These are phyloP conservation scores for Talaromyces sp. DNA, from an alignment of 2,329 filamentous ascomycete genomes.

Conservation along the genomic window DNA sequence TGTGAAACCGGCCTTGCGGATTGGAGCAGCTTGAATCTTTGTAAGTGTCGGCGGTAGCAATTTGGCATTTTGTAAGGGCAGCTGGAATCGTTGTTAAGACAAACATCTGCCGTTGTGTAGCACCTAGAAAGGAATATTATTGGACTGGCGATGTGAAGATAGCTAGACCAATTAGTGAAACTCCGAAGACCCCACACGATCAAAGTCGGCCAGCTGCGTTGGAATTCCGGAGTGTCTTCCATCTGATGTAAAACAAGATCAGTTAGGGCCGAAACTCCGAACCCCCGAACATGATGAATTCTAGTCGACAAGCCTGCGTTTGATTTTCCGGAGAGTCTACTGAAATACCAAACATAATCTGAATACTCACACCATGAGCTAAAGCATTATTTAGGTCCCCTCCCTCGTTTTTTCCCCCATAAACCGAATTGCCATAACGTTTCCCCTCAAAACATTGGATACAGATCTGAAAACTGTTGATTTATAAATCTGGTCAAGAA, in stretches of 20 bases:
- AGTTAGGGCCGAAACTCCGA: neutral
- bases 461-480: no score
- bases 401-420: no score
- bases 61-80: neutral
- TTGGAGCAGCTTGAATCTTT: neutral
- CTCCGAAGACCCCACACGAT: neutral
- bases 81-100: neutral
- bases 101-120: neutral
- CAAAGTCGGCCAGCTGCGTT: neutral
- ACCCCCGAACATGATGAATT: neutral
- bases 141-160: neutral
- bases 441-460: no score
- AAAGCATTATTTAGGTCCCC: no score
- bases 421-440: no score
- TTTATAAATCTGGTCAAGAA: no score
- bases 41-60: neutral
- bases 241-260: no score
- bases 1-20: neutral
- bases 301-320: constrained; percentile 21
- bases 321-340: no score
- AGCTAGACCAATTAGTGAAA: neutral
- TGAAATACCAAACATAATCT: no score
- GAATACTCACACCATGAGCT: no score
- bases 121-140: neutral
- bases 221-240: neutral